Evolutionary conservation across 2,329 filamentous ascomycete genomes (phyloP), one percentile per base, ranked within the genome.

Genomic region (Epichloe amarillans): DNA sequence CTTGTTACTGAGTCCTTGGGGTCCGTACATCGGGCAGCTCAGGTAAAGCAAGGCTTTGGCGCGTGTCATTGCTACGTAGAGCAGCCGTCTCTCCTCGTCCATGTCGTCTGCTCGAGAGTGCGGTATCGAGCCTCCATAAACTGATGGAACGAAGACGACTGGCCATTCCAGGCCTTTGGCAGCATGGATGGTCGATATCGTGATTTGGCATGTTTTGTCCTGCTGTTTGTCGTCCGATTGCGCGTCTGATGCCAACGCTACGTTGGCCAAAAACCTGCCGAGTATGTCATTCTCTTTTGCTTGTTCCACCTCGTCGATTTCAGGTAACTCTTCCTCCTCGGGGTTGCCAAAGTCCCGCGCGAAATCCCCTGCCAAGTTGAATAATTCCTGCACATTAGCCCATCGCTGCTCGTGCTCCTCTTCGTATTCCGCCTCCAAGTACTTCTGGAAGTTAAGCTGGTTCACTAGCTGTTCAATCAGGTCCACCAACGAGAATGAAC

Each of bases 161-260:
- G 91, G 91, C 93, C 93, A 98, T 65, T 98, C 91, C 1, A 98
- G 74, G 3, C 91, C 91, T 66, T 98, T 98, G 3, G 91, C 88
- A 0, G 90, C 89, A 63, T 98, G 91, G 11, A 98, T 96, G 0
- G 91, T 98, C 5, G 89, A 96, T 23, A 98, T 88, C 0, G 90
- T 96, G 19, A 97, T 80, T 58, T 86, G 74, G 2, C 78, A 72
- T 30, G 73, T 77, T 30, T 72, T 72, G 49, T 78, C 74, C 21
- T 74, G 72, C 2, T 76, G 73, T 3, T 77, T 73, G 10, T 79
- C 75, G 23, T 81, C 77, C 17, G 78, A 79, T 58, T 88, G 83
- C 0, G 83, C 77, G 55, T 94, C 88, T 0, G 88, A 84, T 3
- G 88, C 86, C n/a, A 98, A 70, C 0, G 88, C 82, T 11, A 96